These are phyloP conservation scores for Termitomyces sp. DNA, from an alignment of 768 basidiomycete species.

Conservation along the genomic window DNA sequence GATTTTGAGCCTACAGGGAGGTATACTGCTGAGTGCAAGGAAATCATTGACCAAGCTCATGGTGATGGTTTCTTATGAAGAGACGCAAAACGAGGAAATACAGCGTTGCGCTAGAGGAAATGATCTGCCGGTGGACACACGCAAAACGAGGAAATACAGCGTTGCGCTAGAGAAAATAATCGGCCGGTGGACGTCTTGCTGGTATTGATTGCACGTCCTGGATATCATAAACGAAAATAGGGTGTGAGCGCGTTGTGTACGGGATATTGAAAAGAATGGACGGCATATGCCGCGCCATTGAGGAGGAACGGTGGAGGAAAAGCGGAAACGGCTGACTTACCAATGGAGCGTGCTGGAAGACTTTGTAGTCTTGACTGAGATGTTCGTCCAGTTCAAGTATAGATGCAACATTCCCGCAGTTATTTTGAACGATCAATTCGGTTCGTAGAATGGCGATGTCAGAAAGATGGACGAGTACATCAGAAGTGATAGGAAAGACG, in stretches of 20 bases:
- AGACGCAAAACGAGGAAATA: neutral
- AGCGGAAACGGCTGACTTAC: constrained; percentile 36
- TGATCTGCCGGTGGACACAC: constrained; percentile 72
- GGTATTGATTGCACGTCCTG: constrained; percentile 84
- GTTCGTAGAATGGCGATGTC: constrained; percentile 1
- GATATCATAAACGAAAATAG: neutral
- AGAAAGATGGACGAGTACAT: neutral
- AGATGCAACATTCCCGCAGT: constrained; percentile 94
- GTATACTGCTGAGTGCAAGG: no score
- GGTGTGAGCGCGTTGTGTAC: neutral
- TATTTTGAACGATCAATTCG: constrained; percentile 22
- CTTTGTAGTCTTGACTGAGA: constrained; percentile 91
- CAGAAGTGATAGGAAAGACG: no score
- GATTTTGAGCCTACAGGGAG: no score
- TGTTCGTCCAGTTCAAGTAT: constrained; percentile 93
- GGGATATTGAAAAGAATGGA: neutral
- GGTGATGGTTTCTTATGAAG: no score
- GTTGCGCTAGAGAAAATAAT: constrained; percentile 66
- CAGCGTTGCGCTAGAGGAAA: constrained; percentile 47
- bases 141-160: neutral
- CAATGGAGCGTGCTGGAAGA: constrained; percentile 86
- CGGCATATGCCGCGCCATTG: neutral
- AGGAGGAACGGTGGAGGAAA: neutral
- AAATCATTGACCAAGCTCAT: no score
- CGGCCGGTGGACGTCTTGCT: constrained; percentile 79